Evolutionary conservation across 78 protist species (phyloP).

Genomic region (Tieghemostelium lacteum): DNA sequence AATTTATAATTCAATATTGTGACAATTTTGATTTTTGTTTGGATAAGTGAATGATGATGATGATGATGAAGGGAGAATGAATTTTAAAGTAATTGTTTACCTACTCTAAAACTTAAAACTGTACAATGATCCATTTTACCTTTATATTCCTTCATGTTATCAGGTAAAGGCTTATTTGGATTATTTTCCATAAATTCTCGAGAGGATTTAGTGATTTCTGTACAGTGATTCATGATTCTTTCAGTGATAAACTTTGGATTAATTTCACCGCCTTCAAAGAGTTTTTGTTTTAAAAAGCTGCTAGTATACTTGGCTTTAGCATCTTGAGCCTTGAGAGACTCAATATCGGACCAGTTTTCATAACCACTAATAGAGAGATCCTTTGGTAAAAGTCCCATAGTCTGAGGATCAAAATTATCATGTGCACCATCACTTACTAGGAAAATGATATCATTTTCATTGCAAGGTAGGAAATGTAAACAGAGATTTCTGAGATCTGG

Average conservation of each 20-base stretch:
- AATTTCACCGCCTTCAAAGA: conserved; percentile 10
- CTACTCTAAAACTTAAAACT: conserved; percentile 75
- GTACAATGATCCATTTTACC: conserved; percentile 88
- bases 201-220: conserved; percentile 66
- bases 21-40: too few relatives aligned
- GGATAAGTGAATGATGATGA: too few relatives aligned
- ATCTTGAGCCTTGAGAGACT: conserved; percentile 59
- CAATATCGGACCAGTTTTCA: conserved; percentile 76
- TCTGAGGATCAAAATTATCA: conserved; percentile 84
- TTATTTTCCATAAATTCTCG: conserved; percentile 78
- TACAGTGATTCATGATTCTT: conserved; percentile 63
- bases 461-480: conserved; percentile 54
- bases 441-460: conserved; percentile 72
- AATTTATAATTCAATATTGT: too few relatives aligned
- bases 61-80: too few relatives aligned
- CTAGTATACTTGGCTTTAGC: conserved; percentile 66
- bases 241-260: conserved; percentile 58
- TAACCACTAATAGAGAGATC: conserved; percentile 28
- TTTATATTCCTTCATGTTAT: conserved; percentile 71
- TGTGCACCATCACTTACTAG: conserved; percentile 81
- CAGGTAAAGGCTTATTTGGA: conserved; percentile 69
- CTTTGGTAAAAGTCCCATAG: conserved; percentile 70
- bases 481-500: conserved; percentile 86
- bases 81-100: conserved; percentile 41
- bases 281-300: conserved; percentile 40